Conservation (phyloP, 495 filamentous ascomycete genomes). For the Chaetomidium leptoderma region DNA sequence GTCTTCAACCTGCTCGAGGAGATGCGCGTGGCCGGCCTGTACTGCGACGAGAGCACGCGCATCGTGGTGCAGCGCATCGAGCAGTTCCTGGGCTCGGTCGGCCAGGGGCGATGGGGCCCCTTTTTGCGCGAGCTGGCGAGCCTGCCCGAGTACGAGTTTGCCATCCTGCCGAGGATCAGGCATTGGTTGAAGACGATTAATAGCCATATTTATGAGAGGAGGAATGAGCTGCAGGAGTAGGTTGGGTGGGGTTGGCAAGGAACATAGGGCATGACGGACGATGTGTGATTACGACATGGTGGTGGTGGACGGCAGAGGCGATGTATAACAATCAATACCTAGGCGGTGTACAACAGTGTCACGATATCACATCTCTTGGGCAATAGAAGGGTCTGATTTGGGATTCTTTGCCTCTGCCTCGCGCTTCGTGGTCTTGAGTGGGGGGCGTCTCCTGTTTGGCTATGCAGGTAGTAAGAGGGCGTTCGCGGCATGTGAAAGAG, state of each 20-base stretch:
- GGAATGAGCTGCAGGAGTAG: slow-evolving; percentile 7
- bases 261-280: neutral
- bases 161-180: slow-evolving; percentile 15
- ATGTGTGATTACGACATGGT: neutral
- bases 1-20: slow-evolving; percentile 64
- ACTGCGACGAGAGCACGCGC: slow-evolving; percentile 54
- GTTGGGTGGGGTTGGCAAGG: neutral
- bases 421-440: neutral
- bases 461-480: too few relatives aligned
- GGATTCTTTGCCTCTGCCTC: too few relatives aligned
- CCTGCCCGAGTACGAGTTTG: slow-evolving; percentile 39
- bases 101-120: slow-evolving; percentile 20
- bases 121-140: slow-evolving; percentile 35
- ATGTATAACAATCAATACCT: neutral
- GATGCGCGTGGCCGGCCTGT: slow-evolving; percentile 70
- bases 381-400: neutral
- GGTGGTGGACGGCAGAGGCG: neutral
- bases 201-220: slow-evolving; percentile 23
- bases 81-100: slow-evolving; percentile 7
- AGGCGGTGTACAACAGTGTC: slow-evolving; percentile 3
- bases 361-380: slow-evolving; percentile 5
- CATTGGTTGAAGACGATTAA: slow-evolving; percentile 25
- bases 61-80: slow-evolving; percentile 43
- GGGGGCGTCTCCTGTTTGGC: too few relatives aligned
- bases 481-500: too few relatives aligned